Conservation (phyloP, 495 filamentous ascomycete genomes). For the Xanthoparmelia taractica region DNA sequence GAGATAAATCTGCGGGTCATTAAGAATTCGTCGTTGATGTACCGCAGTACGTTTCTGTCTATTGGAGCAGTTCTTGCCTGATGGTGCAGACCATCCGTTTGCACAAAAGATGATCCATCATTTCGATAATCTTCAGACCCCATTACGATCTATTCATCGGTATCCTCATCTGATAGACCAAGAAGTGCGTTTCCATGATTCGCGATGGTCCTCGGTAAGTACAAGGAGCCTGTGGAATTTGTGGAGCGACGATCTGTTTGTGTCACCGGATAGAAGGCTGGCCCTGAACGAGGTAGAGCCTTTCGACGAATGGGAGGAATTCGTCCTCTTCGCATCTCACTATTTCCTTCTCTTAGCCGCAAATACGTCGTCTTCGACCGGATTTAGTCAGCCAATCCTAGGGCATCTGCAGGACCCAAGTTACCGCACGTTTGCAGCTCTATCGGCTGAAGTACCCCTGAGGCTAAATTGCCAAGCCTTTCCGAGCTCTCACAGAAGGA, state of each 20-base stretch:
- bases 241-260: slow-evolving; percentile 60
- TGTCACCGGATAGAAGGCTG: slow-evolving; percentile 47
- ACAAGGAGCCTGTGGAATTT: slow-evolving; percentile 67
- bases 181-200: slow-evolving; percentile 51
- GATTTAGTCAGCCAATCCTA: not conserved
- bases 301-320: slow-evolving; percentile 96
- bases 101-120: slow-evolving; percentile 79
- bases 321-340: slow-evolving; percentile 76
- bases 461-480: slow-evolving; percentile 2
- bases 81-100: slow-evolving; percentile 71
- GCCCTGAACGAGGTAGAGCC: slow-evolving; percentile 61
- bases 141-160: slow-evolving; percentile 59
- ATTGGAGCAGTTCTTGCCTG: slow-evolving; percentile 81
- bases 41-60: slow-evolving; percentile 59
- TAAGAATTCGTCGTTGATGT: not conserved
- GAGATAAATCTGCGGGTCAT: not conserved
- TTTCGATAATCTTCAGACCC: slow-evolving; percentile 72
- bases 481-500: not conserved
- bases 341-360: slow-evolving; percentile 73
- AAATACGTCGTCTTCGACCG: slow-evolving; percentile 3
- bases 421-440: not conserved
- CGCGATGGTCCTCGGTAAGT: slow-evolving; percentile 56
- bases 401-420: not conserved
- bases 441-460: not conserved
- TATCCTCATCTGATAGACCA: slow-evolving; percentile 63